A percentile compares a stretch with the other conserved stretches of the same genome.
These are phyloP conservation scores for Diaporthe capsici DNA, from an alignment of 2,329 filamentous ascomycete species.

Conservation along the genomic window DNA sequence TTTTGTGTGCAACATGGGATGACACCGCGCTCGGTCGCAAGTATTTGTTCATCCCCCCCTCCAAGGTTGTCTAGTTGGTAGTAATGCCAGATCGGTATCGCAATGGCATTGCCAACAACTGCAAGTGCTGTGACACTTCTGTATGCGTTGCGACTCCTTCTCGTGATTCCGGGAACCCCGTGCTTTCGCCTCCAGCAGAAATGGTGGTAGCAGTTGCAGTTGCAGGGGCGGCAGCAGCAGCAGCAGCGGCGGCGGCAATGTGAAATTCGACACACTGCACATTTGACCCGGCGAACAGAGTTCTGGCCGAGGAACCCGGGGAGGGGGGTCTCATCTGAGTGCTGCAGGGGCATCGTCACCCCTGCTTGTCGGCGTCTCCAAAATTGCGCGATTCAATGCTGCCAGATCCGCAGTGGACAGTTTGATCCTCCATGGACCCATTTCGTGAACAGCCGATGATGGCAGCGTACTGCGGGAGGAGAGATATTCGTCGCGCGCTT, in stretches of 20 bases:
- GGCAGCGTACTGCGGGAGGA: constrained; percentile 3
- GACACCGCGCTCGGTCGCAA: constrained; percentile 35
- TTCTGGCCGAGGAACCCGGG: background rate
- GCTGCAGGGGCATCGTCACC: constrained; percentile 37
- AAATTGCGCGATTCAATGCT: constrained; percentile 59
- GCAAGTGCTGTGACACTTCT: background rate
- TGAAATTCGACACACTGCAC: background rate
- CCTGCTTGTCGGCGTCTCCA: constrained; percentile 48
- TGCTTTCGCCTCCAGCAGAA: background rate
- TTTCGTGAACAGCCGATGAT: constrained; percentile 22
- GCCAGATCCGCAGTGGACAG: constrained; percentile 41
- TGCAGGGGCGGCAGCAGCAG: background rate
- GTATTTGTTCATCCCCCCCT: constrained; percentile 32
- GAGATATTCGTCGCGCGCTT: background rate
- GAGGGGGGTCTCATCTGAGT: constrained; percentile 35
- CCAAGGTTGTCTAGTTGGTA: background rate
- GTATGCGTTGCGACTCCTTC: background rate
- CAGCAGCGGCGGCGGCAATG: background rate
- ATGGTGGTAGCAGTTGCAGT: background rate
- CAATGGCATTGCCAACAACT: background rate
- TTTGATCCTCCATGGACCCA: constrained; percentile 32
- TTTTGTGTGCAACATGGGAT: constrained; percentile 33
- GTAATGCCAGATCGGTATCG: background rate
- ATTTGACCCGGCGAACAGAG: background rate
- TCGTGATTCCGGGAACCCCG: background rate